Conservation (phyloP, 139 green algal genomes). For the Tetradesmus lagerheimii region DNA sequence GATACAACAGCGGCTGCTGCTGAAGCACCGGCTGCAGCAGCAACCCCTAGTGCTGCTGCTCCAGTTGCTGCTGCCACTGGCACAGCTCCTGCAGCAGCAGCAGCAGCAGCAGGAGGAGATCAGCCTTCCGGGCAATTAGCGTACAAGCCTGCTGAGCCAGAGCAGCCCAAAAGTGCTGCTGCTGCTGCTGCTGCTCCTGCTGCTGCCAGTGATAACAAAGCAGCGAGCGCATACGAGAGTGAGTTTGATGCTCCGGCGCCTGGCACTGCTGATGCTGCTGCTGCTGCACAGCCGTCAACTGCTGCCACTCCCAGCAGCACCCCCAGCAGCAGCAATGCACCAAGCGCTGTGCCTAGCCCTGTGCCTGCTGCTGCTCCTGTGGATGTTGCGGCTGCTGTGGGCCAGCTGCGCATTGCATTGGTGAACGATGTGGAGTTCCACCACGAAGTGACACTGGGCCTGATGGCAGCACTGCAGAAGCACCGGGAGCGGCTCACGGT, state of each 20-base stretch:
- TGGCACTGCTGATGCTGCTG: slow-evolving; percentile 5
- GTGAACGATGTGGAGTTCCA: slow-evolving; percentile 54
- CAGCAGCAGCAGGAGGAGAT: not conserved
- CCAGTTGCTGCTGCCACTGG: not conserved
- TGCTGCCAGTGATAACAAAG: not conserved
- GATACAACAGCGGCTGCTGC: not conserved
- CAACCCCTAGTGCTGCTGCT: not conserved
- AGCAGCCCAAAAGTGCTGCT: not conserved
- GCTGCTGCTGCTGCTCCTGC: not conserved
- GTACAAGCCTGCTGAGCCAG: slow-evolving; percentile 1
- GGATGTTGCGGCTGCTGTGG: not conserved
- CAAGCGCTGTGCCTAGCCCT: not conserved
- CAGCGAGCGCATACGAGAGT: not conserved
- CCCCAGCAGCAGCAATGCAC: not conserved
- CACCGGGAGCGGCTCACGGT: slow-evolving; percentile 24
- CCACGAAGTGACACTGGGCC: slow-evolving; percentile 25
- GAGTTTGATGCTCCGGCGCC: not conserved
- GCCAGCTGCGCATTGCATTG: slow-evolving; percentile 10
- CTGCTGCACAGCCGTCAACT: not conserved
- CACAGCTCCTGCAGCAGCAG: slow-evolving; percentile 3
- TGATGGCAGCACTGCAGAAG: slow-evolving; percentile 13
- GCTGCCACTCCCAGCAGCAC: not conserved
- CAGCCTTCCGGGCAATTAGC: not conserved
- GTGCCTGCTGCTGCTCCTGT: slow-evolving; percentile 3
- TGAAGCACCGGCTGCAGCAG: not conserved